These are phyloP conservation scores for Stachybotrys chartarum DNA, from an alignment of 2,329 filamentous ascomycete species.

Conservation along the genomic window DNA sequence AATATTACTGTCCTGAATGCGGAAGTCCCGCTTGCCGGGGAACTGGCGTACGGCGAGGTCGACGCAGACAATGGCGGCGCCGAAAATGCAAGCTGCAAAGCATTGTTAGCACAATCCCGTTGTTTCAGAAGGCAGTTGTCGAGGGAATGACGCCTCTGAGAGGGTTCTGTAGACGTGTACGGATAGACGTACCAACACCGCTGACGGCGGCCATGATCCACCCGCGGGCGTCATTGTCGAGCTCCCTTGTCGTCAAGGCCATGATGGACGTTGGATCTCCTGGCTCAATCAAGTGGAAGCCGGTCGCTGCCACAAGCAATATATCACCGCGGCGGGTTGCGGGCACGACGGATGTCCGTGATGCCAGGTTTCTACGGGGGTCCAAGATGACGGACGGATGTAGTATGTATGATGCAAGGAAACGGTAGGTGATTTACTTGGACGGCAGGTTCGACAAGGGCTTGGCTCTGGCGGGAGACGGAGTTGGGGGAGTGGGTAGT, in stretches of 20 bases:
- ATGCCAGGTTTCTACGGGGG: neutral
- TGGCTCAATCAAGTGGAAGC: neutral
- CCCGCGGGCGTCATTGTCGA: slow-evolving; percentile 79
- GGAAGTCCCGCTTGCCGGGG: slow-evolving; percentile 69
- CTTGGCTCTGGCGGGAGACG: neutral
- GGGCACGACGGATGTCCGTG: neutral
- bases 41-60: slow-evolving; percentile 70
- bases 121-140: neutral
- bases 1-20: slow-evolving; percentile 79
- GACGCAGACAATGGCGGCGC: slow-evolving; percentile 79
- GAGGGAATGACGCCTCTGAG: no score
- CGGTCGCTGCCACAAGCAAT: neutral
- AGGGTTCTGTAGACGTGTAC: neutral
- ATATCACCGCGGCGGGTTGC: neutral
- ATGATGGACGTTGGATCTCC: slow-evolving; percentile 21
- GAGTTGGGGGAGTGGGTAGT: neutral
- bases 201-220: slow-evolving; percentile 92
- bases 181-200: slow-evolving; percentile 49
- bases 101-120: slow-evolving; percentile 3
- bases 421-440: neutral
- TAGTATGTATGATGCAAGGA: neutral
- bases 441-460: neutral
- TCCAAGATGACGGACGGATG: no score
- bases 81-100: slow-evolving; percentile 54
- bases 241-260: slow-evolving; percentile 23